Evolutionary conservation across 352 stramenopile species (phyloP).

Genomic region (Salisapilia sapeloensis): DNA sequence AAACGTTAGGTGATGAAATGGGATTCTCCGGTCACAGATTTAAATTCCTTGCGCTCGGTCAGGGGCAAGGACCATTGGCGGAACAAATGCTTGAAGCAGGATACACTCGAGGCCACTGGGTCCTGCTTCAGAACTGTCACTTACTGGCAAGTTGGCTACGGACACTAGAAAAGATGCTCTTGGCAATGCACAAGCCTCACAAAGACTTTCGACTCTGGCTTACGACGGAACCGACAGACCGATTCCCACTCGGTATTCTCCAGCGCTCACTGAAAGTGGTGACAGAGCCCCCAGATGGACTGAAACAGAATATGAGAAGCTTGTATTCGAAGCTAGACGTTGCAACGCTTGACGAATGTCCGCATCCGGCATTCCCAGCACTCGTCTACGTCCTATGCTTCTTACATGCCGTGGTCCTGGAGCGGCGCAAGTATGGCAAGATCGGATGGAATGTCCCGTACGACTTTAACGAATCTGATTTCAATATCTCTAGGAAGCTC

Average conservation of each 20-base stretch:
- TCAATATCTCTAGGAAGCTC: conserved; percentile 86
- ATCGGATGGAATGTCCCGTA: conserved; percentile 96
- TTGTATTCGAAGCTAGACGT: conserved; percentile 86
- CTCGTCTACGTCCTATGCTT: conserved; percentile 93
- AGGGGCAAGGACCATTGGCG: conserved; percentile 87
- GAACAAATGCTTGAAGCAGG: conserved; percentile 89
- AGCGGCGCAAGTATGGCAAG: conserved; percentile 93
- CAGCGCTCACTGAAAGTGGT: conserved; percentile 92
- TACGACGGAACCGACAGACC: conserved; percentile 89
- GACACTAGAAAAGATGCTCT: conserved; percentile 86
- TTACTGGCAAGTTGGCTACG: conserved; percentile 87
- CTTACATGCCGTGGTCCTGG: conserved; percentile 89
- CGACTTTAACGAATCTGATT: conserved; percentile 95
- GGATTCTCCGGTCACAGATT: conserved; percentile 85
- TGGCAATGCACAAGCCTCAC: conserved; percentile 84
- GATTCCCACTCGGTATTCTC: conserved; percentile 90
- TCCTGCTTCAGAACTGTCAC: conserved; percentile 93
- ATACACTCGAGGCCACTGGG: conserved; percentile 73
- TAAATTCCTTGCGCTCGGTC: conserved; percentile 87
- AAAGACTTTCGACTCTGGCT: conserved; percentile 93
- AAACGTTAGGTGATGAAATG: conserved; percentile 82
- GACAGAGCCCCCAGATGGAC: conserved; percentile 88
- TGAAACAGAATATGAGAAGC: conserved; percentile 94
- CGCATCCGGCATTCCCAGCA: conserved; percentile 83
- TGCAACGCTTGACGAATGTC: conserved; percentile 84